A percentile compares a stretch with the other conserved stretches of the same genome.
Evolutionary conservation across 2,329 filamentous ascomycete species (phyloP).

Genomic region (Curvularia sp.): DNA sequence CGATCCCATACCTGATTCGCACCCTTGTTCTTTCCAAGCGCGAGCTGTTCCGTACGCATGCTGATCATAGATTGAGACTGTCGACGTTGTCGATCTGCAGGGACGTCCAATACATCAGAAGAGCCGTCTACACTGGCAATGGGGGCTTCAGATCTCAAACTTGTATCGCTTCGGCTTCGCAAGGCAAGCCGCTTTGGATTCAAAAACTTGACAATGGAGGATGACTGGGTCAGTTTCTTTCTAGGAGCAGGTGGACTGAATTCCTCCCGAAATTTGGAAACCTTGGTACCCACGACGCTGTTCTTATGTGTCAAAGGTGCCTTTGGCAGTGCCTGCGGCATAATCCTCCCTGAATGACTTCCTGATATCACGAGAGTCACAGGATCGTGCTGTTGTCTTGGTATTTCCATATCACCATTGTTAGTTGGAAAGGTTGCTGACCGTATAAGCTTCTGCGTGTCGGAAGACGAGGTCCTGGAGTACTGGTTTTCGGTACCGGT

Average conservation of each 20-base stretch:
- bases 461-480: slow-evolving; percentile 17
- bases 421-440: slow-evolving; percentile 36
- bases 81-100: slow-evolving; percentile 30
- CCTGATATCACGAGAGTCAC: slow-evolving; percentile 17
- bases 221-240: slow-evolving; percentile 34
- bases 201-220: slow-evolving; percentile 42
- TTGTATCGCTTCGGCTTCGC: slow-evolving; percentile 45
- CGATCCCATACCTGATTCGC: slow-evolving; percentile 45
- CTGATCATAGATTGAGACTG: slow-evolving; percentile 42
- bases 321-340: slow-evolving; percentile 12
- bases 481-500: slow-evolving; percentile 13
- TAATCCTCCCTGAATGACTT: neutral
- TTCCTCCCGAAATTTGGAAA: slow-evolving; percentile 47
- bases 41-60: slow-evolving; percentile 38
- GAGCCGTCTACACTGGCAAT: slow-evolving; percentile 29
- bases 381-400: slow-evolving; percentile 18
- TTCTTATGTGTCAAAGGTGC: slow-evolving; percentile 30
- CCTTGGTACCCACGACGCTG: slow-evolving; percentile 42
- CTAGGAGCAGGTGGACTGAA: slow-evolving; percentile 43
- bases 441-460: slow-evolving; percentile 20
- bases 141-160: slow-evolving; percentile 21
- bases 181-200: slow-evolving; percentile 36
- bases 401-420: slow-evolving; percentile 35
- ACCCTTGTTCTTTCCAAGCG: slow-evolving; percentile 32
- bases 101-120: slow-evolving; percentile 22